A percentile compares a stretch with the other conserved stretches of the same genome.
Evolutionary conservation across 768 basidiomycete genomes (phyloP).

Genomic region (Panaeolus papilionaceus): DNA sequence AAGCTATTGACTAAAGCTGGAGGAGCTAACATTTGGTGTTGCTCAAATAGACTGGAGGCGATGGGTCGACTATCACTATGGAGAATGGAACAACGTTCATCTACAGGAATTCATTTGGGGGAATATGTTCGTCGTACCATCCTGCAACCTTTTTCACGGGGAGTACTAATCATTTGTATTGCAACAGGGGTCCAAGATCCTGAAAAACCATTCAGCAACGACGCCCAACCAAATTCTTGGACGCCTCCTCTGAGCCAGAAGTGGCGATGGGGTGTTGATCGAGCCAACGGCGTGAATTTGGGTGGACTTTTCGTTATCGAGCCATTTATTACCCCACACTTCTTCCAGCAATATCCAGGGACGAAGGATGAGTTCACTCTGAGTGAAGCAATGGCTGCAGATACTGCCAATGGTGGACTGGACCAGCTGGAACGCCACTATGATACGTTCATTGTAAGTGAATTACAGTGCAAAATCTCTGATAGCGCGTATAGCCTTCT

Average conservation of each 20-base stretch:
- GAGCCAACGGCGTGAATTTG: slow-evolving; percentile 67
- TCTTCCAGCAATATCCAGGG: slow-evolving; percentile 64
- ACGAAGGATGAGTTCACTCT: slow-evolving; percentile 73
- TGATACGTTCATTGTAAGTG: slow-evolving; percentile 73
- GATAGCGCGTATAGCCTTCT: slow-evolving; percentile 40
- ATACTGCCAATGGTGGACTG: slow-evolving; percentile 60
- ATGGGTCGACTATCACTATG: slow-evolving; percentile 64
- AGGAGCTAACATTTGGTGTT: neutral
- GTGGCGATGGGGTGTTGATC: slow-evolving; percentile 71
- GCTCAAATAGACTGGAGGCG: slow-evolving; percentile 55
- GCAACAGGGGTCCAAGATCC: slow-evolving; percentile 58
- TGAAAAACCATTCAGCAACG: slow-evolving; percentile 68
- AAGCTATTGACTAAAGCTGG: neutral
- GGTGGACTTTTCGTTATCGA: slow-evolving; percentile 79
- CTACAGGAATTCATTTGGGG: slow-evolving; percentile 78
- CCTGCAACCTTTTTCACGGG: neutral
- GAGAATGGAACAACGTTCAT: slow-evolving; percentile 70
- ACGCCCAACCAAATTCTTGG: slow-evolving; percentile 73
- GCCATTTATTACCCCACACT: slow-evolving; percentile 72
- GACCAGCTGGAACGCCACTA: slow-evolving; percentile 77
- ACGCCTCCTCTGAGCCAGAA: slow-evolving; percentile 71
- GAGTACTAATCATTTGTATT: slow-evolving; percentile 9
- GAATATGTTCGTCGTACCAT: slow-evolving; percentile 52
- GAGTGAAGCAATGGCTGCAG: slow-evolving; percentile 67
- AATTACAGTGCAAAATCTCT: neutral